These are phyloP conservation scores for Claviceps purpurea DNA, from an alignment of 2,329 filamentous ascomycete species.

Conservation along the genomic window DNA sequence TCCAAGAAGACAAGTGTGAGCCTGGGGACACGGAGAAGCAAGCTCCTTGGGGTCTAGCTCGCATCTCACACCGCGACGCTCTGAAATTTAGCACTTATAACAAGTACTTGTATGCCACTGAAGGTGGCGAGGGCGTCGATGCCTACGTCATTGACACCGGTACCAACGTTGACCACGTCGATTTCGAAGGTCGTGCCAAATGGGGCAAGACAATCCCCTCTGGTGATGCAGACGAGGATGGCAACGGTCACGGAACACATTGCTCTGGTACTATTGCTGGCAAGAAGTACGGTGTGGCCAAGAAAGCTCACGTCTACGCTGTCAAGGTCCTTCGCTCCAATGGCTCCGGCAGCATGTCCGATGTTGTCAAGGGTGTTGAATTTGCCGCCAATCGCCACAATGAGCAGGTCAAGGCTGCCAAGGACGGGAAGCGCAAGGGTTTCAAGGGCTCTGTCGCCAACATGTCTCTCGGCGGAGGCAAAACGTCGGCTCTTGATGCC, in stretches of 20 bases:
- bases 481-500: conserved; percentile 79
- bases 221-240: conserved; percentile 77
- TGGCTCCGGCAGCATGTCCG: conserved; percentile 95
- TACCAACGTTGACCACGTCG: conserved; percentile 84
- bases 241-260: conserved; percentile 97
- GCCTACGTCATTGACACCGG: conserved; percentile 98
- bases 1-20: conserved; percentile 29
- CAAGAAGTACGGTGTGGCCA: conserved; percentile 98
- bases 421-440: conserved; percentile 81
- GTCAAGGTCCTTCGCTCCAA: conserved; percentile 98
- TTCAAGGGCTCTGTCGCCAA: conserved; percentile 99
- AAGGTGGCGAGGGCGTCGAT: conserved; percentile 93
- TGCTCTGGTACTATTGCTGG: conserved; percentile 96
- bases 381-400: conserved; percentile 74
- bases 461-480: conserved; percentile 98
- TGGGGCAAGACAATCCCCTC: conserved; percentile 95
- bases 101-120: conserved; percentile 87
- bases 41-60: conserved; percentile 96
- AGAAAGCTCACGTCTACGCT: conserved; percentile 93
- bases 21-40: conserved; percentile 62
- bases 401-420: conserved; percentile 62
- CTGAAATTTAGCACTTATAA: conserved; percentile 90
- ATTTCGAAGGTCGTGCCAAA: conserved; percentile 88
- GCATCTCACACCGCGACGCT: conserved; percentile 85
- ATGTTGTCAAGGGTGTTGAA: conserved; percentile 97